Percentiles rank a stretch among this genome's conserved stretches.
Conservation (phyloP, 371 early-diverging fungal genomes). For the Mortierella sp. region DNA sequence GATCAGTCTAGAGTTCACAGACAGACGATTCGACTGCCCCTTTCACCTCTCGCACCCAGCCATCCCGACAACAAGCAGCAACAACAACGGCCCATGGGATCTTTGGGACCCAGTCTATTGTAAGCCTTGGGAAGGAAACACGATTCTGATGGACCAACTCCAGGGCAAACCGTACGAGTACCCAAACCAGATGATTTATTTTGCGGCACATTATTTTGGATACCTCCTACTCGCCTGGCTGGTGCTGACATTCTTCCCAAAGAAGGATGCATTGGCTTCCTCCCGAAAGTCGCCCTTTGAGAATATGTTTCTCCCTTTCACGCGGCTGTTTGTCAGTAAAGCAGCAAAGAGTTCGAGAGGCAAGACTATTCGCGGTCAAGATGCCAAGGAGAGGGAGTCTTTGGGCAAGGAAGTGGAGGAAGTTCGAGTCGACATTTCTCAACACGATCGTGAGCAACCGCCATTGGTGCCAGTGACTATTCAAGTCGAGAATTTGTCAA, state of each 20-base stretch:
- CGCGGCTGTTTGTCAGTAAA: neutral
- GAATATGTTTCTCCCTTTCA: neutral
- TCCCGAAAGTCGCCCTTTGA: neutral
- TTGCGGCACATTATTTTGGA: neutral
- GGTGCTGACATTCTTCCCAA: neutral
- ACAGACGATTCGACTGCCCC: conserved; percentile 15
- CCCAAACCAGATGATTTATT: neutral
- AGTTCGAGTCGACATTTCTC: conserved; percentile 5
- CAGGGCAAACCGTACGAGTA: neutral
- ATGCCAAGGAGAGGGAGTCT: too few species aligned
- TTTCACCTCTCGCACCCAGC: neutral
- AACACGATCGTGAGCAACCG: neutral
- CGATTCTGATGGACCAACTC: neutral
- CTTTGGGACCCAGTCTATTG: conserved; percentile 13
- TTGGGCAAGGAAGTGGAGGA: neutral
- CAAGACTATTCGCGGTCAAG: neutral
- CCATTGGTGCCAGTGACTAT: conserved; percentile 8
- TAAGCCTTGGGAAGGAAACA: conserved; percentile 21
- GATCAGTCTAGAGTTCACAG: conserved; percentile 25
- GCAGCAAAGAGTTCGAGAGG: neutral
- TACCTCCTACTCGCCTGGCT: conserved; percentile 16
- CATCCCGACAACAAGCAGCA: neutral
- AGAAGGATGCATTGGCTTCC: neutral
- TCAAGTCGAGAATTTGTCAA: conserved; percentile 8
- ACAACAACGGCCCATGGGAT: neutral